Conservation (phyloP, 2,329 filamentous ascomycete species). For the Ophiostoma quercus region DNA sequence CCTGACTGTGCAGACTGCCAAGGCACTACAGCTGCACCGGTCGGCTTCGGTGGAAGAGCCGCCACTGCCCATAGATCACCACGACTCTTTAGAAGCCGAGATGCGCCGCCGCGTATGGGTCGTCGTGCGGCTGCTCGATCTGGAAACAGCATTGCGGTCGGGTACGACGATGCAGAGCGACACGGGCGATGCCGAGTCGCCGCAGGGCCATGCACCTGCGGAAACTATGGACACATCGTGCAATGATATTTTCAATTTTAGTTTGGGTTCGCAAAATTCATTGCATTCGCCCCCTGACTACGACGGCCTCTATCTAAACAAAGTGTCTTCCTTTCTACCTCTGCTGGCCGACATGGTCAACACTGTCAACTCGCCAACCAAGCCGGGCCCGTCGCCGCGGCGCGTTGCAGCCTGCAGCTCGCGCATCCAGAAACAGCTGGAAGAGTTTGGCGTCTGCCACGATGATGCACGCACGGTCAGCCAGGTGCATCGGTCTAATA, state of each 20-base stretch:
- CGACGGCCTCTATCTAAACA: conserved; percentile 29
- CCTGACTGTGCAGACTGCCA: conserved; percentile 27
- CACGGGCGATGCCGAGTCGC: conserved; percentile 28
- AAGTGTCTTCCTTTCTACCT: conserved; percentile 28
- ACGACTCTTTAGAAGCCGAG: conserved; percentile 26
- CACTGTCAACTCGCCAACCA: conserved; percentile 28
- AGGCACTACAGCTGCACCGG: conserved; percentile 30
- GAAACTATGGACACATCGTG: neutral
- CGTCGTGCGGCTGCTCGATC: conserved; percentile 31
- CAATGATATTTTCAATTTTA: neutral
- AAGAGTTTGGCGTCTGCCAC: conserved; percentile 18
- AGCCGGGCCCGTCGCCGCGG: conserved; percentile 34
- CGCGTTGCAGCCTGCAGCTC: conserved; percentile 40
- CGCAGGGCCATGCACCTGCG: neutral
- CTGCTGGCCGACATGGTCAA: conserved; percentile 27
- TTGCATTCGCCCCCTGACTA: conserved; percentile 9
- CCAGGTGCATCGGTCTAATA: neutral
- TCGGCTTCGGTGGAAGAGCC: neutral
- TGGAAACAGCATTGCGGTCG: conserved; percentile 30
- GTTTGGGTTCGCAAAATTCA: neutral
- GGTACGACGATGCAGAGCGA: conserved; percentile 27
- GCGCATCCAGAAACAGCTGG: conserved; percentile 27
- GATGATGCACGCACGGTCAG: neutral
- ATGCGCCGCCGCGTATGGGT: conserved; percentile 30
- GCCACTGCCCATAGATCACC: neutral